These are phyloP conservation scores for Schizochytrium sp. DNA, from an alignment of 108 stramenopile species.

Conservation along the genomic window DNA sequence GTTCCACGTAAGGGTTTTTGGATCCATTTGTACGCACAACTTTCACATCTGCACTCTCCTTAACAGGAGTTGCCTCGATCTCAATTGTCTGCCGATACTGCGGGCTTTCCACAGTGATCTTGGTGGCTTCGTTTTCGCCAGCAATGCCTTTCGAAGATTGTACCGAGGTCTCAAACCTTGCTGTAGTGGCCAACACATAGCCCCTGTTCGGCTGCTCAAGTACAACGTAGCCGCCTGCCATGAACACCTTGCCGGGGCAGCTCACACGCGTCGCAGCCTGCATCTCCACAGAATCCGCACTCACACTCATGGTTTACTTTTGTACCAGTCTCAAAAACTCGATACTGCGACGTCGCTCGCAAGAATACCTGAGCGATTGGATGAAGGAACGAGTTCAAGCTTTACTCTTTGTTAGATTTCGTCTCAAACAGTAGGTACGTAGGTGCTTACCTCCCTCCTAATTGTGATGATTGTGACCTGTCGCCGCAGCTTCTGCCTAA, in stretches of 20 bases:
- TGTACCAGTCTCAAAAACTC: not conserved
- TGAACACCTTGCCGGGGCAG: conserved; percentile 88
- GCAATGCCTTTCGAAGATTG: conserved; percentile 66
- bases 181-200: conserved; percentile 83
- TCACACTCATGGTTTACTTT: not conserved
- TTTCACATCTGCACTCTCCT: conserved; percentile 18
- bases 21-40: not conserved
- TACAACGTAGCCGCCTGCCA: conserved; percentile 94
- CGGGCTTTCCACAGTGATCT: conserved; percentile 65
- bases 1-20: conserved; percentile 66
- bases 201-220: conserved; percentile 88
- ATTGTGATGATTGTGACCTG: no score
- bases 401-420: no score
- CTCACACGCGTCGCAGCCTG: conserved; percentile 19
- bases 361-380: no score
- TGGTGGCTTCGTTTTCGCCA: not conserved
- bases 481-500: no score
- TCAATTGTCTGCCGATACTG: conserved; percentile 67
- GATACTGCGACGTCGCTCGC: no score
- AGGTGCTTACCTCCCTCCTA: no score
- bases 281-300: not conserved
- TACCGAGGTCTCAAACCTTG: conserved; percentile 85
- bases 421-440: no score
- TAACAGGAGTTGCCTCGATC: conserved; percentile 57
- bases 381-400: no score